phyloP scores from a whole-genome alignment of 495 filamentous ascomycete genomes.

The Polyplosphaeria fusca region DNA sequence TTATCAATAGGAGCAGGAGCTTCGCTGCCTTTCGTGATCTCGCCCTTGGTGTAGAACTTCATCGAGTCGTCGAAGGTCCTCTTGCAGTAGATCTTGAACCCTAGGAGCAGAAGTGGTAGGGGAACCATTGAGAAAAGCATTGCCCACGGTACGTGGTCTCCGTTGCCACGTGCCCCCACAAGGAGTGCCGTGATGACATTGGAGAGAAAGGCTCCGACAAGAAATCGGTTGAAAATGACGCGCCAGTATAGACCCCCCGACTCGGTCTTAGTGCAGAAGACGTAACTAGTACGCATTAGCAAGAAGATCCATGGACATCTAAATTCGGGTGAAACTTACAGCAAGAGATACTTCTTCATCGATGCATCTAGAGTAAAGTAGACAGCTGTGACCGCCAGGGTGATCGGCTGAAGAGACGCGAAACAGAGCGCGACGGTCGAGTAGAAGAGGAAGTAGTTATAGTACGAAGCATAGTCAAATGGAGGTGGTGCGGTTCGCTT shows the following conservation, averaged over 20 bases:
- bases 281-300: slow-evolving; percentile 47
- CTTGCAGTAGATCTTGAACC: slow-evolving; percentile 84
- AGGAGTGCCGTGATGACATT: slow-evolving; percentile 72
- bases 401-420: slow-evolving; percentile 80
- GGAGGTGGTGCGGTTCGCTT: slow-evolving; percentile 87
- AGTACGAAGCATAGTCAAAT: slow-evolving; percentile 95
- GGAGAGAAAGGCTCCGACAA: slow-evolving; percentile 77
- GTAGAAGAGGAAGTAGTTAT: slow-evolving; percentile 95
- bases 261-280: slow-evolving; percentile 94
- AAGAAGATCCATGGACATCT: not conserved
- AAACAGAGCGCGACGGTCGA: slow-evolving; percentile 85
- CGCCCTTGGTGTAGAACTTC: slow-evolving; percentile 67
- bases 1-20: slow-evolving; percentile 47
- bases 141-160: slow-evolving; percentile 32
- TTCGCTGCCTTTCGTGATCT: slow-evolving; percentile 57
- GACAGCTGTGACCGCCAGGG: slow-evolving; percentile 82
- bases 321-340: slow-evolving; percentile 52
- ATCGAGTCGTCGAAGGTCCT: slow-evolving; percentile 71
- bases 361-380: slow-evolving; percentile 87
- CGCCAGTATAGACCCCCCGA: slow-evolving; percentile 95
- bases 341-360: slow-evolving; percentile 90
- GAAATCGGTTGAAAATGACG: slow-evolving; percentile 80
- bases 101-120: slow-evolving; percentile 73
- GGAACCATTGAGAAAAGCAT: slow-evolving; percentile 69
- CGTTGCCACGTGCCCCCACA: slow-evolving; percentile 46